Evolutionary conservation across 2,329 filamentous ascomycete genomes (phyloP).

Genomic region (Fusarium hostae): DNA sequence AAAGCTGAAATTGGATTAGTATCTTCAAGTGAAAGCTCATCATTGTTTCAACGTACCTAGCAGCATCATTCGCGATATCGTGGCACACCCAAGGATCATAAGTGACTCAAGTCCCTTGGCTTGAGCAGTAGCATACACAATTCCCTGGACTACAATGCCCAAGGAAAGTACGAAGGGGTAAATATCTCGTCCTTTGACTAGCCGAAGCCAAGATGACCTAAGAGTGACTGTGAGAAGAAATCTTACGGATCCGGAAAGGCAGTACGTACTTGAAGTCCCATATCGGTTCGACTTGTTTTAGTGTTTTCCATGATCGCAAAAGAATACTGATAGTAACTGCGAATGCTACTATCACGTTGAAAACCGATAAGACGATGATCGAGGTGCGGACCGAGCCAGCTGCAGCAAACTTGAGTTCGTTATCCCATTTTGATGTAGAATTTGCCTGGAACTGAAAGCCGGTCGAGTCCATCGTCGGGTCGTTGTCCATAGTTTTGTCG

Average conservation of each 20-base stretch:
- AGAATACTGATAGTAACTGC: conserved; percentile 67
- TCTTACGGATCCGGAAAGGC: background rate
- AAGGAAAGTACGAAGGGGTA: conserved; percentile 68
- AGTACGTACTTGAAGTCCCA: conserved; percentile 56
- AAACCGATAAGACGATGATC: conserved; percentile 68
- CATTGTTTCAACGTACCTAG: conserved; percentile 58
- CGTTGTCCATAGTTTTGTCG: conserved; percentile 18
- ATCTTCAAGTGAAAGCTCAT: background rate
- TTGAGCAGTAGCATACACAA: conserved; percentile 67
- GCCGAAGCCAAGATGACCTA: conserved; percentile 54
- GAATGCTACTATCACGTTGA: conserved; percentile 69
- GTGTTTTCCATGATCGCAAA: conserved; percentile 63
- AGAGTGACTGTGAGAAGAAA: conserved; percentile 18
- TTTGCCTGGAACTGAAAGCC: conserved; percentile 53
- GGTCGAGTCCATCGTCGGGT: conserved; percentile 29
- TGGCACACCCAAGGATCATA: conserved; percentile 62
- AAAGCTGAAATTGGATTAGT: conserved; percentile 57
- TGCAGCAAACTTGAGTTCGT: conserved; percentile 62
- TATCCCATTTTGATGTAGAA: conserved; percentile 59
- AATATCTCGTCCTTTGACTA: conserved; percentile 60
- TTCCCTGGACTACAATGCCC: conserved; percentile 67
- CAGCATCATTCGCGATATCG: conserved; percentile 68
- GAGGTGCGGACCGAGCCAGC: conserved; percentile 70
- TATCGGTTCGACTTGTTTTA: conserved; percentile 54
- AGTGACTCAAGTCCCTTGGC: conserved; percentile 64